These are phyloP conservation scores for Lobosporangium transversale DNA, from an alignment of 192 early-diverging fungal species.

Conservation along the genomic window DNA sequence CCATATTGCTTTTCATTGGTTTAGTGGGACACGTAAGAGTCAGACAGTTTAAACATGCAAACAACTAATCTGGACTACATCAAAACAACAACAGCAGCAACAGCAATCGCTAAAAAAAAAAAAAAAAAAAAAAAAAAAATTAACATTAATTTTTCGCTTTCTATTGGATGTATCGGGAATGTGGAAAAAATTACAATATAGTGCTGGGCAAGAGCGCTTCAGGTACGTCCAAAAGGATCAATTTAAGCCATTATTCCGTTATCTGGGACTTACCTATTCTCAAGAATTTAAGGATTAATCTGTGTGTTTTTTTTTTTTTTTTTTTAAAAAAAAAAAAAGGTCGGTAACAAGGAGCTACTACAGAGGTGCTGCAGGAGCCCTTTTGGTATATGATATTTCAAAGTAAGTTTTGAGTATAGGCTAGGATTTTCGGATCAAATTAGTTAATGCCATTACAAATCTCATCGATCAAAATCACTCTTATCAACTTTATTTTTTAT, in stretches of 20 bases:
- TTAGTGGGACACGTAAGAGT: conserved; percentile 47
- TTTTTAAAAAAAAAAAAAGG: no score
- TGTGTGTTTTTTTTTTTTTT: neutral
- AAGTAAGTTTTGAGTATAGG: conserved; percentile 53
- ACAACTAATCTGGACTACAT: neutral
- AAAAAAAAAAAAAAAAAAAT: no score
- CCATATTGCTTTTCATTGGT: neutral
- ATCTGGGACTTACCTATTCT: no score
- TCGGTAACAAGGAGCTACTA: conserved; percentile 85
- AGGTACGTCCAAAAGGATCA: conserved; percentile 40
- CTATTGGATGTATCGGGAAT: no score
- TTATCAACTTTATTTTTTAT: conserved; percentile 1
- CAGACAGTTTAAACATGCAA: no score
- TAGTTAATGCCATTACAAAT: no score
- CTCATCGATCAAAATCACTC: no score
- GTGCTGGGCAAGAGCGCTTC: conserved; percentile 77
- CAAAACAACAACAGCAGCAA: neutral
- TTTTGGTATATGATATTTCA: conserved; percentile 84
- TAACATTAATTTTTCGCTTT: no score
- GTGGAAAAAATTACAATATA: no score
- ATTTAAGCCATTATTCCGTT: no score
- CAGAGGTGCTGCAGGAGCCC: conserved; percentile 80
- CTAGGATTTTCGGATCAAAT: no score
- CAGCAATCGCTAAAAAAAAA: neutral
- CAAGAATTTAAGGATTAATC: no score